Evolutionary conservation across 2,329 filamentous ascomycete species (phyloP).

Genomic region (Nemania sp.): DNA sequence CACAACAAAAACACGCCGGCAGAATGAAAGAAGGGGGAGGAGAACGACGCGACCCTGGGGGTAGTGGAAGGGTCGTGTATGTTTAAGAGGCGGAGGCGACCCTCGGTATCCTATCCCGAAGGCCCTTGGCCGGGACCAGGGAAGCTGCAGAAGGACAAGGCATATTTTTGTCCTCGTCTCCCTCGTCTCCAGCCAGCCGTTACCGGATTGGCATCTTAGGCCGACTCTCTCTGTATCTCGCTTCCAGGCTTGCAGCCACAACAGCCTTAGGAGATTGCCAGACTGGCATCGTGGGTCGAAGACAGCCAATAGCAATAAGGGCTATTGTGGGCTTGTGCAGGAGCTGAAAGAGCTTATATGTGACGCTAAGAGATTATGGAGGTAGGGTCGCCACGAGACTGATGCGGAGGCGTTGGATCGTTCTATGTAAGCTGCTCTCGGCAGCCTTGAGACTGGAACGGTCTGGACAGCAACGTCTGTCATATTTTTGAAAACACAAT

Average conservation of each 20-base stretch:
- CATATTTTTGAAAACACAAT: no score
- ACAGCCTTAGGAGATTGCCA: constrained; percentile 30
- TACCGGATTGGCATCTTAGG: not conserved
- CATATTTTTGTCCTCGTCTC: no score
- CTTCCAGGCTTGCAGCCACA: constrained; percentile 14
- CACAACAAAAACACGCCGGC: constrained; percentile 1
- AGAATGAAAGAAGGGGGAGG: constrained; percentile 16
- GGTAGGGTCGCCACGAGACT: constrained; percentile 29
- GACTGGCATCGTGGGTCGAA: constrained; percentile 29
- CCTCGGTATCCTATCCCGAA: not conserved
- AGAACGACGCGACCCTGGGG: constrained; percentile 8
- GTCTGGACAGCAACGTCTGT: constrained; percentile 22
- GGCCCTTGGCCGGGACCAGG: not conserved
- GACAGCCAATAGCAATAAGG: constrained; percentile 32
- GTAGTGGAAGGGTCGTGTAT: constrained; percentile 7
- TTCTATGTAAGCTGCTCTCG: constrained; percentile 1
- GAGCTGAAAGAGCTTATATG: constrained; percentile 42
- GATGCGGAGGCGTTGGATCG: constrained; percentile 4
- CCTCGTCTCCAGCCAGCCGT: constrained; percentile 9
- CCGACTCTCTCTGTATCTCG: constrained; percentile 5
- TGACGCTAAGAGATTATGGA: constrained; percentile 34
- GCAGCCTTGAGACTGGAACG: constrained; percentile 7
- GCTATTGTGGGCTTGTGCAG: constrained; percentile 36
- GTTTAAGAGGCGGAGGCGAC: constrained; percentile 23
- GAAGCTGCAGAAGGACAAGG: constrained; percentile 17